Percentiles rank a stretch among this genome's conserved stretches.
These are phyloP conservation scores for Tagetes patula DNA, from an alignment of 129 eudicot genomes.

Conservation along the genomic window DNA sequence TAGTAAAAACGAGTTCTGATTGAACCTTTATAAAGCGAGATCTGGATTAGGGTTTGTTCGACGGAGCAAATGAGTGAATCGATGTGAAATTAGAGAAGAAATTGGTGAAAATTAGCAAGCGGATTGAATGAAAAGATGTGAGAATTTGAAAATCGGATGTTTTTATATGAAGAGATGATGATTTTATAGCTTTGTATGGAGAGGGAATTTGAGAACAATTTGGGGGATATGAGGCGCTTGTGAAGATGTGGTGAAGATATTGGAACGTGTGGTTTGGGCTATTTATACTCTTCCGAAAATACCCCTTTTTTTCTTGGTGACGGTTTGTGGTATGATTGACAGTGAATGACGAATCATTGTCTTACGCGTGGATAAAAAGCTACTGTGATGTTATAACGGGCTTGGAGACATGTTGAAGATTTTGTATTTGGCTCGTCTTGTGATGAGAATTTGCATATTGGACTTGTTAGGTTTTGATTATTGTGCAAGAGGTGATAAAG, in stretches of 20 bases:
- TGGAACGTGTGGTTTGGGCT: not conserved
- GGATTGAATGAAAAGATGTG: not conserved
- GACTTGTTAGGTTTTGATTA: too few species aligned
- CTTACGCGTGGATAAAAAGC: not conserved
- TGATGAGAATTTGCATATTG: not conserved
- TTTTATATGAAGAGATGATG: not conserved
- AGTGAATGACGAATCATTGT: not conserved
- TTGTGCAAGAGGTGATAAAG: too few species aligned
- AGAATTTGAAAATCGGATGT: not conserved
- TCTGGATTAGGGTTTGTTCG: not conserved
- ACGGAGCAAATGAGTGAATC: not conserved
- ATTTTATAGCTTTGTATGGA: not conserved
- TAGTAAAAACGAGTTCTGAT: not conserved
- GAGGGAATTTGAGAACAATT: not conserved
- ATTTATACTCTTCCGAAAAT: not conserved
- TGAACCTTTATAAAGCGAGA: not conserved
- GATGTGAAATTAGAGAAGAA: not conserved
- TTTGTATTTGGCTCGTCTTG: not conserved
- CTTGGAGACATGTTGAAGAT: not conserved
- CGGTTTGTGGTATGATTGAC: not conserved
- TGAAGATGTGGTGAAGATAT: constrained; percentile 2
- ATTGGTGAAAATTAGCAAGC: not conserved
- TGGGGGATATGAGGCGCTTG: not conserved
- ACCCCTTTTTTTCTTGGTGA: not conserved
- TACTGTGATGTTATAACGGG: not conserved